Conservation (phyloP, 805 yeast genomes). For the Millerozyma acaciae region DNA sequence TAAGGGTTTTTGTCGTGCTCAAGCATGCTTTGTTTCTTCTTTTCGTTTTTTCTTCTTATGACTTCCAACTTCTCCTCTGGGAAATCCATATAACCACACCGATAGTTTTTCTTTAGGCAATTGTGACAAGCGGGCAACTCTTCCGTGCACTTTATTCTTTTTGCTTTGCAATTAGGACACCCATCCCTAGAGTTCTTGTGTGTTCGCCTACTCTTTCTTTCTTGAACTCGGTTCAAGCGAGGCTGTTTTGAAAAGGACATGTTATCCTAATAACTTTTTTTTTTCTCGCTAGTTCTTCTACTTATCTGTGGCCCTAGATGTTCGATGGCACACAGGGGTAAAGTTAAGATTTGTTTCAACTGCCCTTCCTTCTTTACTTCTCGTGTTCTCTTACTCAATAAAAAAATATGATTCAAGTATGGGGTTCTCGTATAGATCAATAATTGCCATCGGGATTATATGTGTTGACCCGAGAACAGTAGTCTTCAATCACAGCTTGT, state of each 20-base stretch:
- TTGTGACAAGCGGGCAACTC: slow-evolving; percentile 40
- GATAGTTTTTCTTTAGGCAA: slow-evolving; percentile 32
- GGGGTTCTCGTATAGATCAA: too few species aligned
- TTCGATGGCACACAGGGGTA: too few species aligned
- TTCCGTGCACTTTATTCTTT: slow-evolving; percentile 41
- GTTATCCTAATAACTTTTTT: too few species aligned
- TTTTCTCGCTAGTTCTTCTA: not conserved
- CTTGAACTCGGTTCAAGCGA: slow-evolving; percentile 6
- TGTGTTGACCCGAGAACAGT: too few species aligned
- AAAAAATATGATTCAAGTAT: too few species aligned
- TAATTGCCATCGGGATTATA: too few species aligned
- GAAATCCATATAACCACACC: slow-evolving; percentile 42
- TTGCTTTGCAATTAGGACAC: slow-evolving; percentile 42
- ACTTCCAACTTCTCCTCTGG: slow-evolving; percentile 33
- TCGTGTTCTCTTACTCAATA: too few species aligned
- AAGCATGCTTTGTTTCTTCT: slow-evolving; percentile 6
- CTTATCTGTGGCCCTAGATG: too few species aligned
- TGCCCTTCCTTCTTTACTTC: too few species aligned
- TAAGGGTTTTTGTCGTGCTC: too few species aligned
- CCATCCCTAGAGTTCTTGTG: slow-evolving; percentile 39
- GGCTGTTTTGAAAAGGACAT: slow-evolving; percentile 1
- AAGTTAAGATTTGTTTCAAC: too few species aligned
- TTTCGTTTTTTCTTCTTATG: slow-evolving; percentile 31
- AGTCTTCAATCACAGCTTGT: too few species aligned
- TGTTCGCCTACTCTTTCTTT: slow-evolving; percentile 31